Conservation (phyloP, 202 grass and related monocot species). For the Elaeis oleifera region DNA sequence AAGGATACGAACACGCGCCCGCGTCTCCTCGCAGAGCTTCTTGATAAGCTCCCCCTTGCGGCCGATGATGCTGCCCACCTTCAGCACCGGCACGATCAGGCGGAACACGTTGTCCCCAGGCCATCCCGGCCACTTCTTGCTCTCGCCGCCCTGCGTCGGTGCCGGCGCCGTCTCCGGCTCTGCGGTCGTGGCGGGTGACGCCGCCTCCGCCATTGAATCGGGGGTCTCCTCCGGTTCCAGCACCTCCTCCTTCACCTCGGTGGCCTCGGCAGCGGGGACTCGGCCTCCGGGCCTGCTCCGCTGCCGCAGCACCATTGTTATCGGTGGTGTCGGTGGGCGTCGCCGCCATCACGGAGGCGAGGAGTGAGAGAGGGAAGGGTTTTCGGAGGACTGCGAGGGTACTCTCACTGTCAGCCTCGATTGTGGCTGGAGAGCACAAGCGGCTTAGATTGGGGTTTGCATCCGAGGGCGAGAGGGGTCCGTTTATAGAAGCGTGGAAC, state of each 20-base stretch:
- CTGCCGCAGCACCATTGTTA: too few species aligned
- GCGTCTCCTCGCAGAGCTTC: constrained; percentile 87
- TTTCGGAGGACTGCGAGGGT: too few species aligned
- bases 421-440: too few species aligned
- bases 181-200: not conserved
- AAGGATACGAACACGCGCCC: constrained; percentile 75
- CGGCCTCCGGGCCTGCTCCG: too few species aligned
- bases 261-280: too few species aligned
- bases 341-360: too few species aligned
- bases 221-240: constrained; percentile 13
- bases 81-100: constrained; percentile 74
- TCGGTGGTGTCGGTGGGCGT: too few species aligned
- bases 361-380: too few species aligned
- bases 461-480: too few species aligned
- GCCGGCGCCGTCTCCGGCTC: not conserved
- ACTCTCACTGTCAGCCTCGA: too few species aligned
- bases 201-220: not conserved
- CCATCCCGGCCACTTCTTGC: constrained; percentile 91
- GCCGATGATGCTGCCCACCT: constrained; percentile 94
- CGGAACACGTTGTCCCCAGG: constrained; percentile 83
- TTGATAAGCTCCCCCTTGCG: constrained; percentile 92
- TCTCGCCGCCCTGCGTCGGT: constrained; percentile 2
- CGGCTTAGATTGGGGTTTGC: too few species aligned
- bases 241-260: not conserved
- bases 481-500: too few species aligned